These are phyloP conservation scores for Aspergillus candidus DNA, from an alignment of 2,329 filamentous ascomycete genomes.

Conservation along the genomic window DNA sequence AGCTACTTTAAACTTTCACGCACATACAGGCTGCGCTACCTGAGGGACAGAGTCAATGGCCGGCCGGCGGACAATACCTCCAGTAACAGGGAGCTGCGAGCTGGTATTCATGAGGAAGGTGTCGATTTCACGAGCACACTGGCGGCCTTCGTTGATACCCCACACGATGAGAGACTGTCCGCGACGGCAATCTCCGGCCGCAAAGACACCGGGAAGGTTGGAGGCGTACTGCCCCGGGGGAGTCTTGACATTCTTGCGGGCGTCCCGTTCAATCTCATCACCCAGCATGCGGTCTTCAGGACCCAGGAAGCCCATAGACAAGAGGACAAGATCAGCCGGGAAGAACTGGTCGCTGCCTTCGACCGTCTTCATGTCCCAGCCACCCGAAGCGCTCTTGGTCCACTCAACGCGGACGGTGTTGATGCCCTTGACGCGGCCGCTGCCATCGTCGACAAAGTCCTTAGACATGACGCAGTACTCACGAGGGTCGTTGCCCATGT, in stretches of 20 bases:
- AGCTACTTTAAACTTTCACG: slow-evolving; percentile 19
- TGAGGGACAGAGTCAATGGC: slow-evolving; percentile 44
- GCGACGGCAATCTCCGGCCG: slow-evolving; percentile 89
- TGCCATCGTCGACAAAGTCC: slow-evolving; percentile 87
- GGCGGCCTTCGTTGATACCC: slow-evolving; percentile 96
- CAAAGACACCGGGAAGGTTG: slow-evolving; percentile 82
- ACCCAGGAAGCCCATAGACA: slow-evolving; percentile 96
- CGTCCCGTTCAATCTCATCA: slow-evolving; percentile 83
- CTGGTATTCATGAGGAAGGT: slow-evolving; percentile 70
- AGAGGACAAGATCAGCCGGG: slow-evolving; percentile 85
- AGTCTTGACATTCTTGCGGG: slow-evolving; percentile 94
- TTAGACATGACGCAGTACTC: slow-evolving; percentile 99
- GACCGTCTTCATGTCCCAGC: slow-evolving; percentile 98
- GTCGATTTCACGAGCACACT: slow-evolving; percentile 88
- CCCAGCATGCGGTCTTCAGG: slow-evolving; percentile 84
- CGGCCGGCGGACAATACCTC: slow-evolving; percentile 82
- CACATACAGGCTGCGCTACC: slow-evolving; percentile 21
- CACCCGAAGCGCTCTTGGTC: slow-evolving; percentile 81
- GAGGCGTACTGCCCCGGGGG: slow-evolving; percentile 80
- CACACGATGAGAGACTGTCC: slow-evolving; percentile 95
- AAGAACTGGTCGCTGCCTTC: slow-evolving; percentile 93
- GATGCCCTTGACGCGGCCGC: slow-evolving; percentile 86
- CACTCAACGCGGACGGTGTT: slow-evolving; percentile 94
- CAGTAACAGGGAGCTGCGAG: slow-evolving; percentile 79
- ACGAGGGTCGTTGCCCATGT: slow-evolving; percentile 91